Evolutionary conservation across 1,139 yeast genomes (phyloP).

Genomic region (Saccharomyces uvarum): DNA sequence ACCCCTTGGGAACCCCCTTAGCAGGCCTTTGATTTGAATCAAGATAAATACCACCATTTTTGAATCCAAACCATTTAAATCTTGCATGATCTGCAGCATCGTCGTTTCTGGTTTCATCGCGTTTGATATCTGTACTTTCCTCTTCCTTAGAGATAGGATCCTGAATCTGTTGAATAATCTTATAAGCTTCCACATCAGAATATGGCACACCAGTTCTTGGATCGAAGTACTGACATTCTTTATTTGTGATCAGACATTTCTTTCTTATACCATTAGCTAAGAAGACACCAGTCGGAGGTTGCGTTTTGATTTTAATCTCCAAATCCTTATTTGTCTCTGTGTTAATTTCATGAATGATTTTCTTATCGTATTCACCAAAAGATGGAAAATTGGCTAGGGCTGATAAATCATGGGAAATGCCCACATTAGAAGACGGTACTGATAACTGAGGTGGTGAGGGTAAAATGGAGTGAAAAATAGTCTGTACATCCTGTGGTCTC

Average conservation of each 20-base stretch:
- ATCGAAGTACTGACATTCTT: slow-evolving; percentile 76
- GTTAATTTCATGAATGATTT: slow-evolving; percentile 36
- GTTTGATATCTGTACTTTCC: background rate
- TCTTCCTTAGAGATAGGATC: slow-evolving; percentile 39
- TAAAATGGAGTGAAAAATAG: slow-evolving; percentile 16
- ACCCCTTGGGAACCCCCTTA: slow-evolving; percentile 83
- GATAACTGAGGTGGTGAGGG: background rate
- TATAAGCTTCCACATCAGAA: slow-evolving; percentile 71
- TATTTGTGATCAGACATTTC: slow-evolving; percentile 70
- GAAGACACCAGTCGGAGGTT: slow-evolving; percentile 68
- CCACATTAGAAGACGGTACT: background rate
- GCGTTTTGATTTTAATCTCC: slow-evolving; percentile 47
- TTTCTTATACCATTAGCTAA: slow-evolving; percentile 60
- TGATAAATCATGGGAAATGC: slow-evolving; percentile 20
- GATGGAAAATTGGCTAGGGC: slow-evolving; percentile 52
- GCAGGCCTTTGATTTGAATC: slow-evolving; percentile 58
- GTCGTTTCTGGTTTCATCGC: slow-evolving; percentile 5
- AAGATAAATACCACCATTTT: slow-evolving; percentile 59
- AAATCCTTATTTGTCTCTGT: slow-evolving; percentile 39
- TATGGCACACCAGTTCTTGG: slow-evolving; percentile 84
- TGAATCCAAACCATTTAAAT: slow-evolving; percentile 62
- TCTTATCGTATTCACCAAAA: slow-evolving; percentile 54
- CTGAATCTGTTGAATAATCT: slow-evolving; percentile 58
- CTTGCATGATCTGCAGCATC: slow-evolving; percentile 18
- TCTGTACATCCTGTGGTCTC: slow-evolving; percentile 20